These are phyloP conservation scores for Zygosaccharomyces sapae DNA, from an alignment of 1,139 yeast genomes.

Conservation along the genomic window DNA sequence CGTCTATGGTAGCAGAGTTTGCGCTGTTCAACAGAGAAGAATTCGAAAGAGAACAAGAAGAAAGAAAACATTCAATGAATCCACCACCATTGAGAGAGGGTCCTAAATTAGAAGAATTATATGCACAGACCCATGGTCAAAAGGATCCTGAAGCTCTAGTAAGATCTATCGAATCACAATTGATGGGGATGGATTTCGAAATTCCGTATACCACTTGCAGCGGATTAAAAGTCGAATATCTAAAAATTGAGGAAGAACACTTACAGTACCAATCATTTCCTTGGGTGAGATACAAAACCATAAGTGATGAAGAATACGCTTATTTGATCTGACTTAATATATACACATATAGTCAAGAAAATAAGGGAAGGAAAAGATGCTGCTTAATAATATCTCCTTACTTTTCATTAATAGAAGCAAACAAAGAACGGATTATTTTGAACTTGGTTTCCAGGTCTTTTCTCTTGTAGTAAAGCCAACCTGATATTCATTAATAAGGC, in stretches of 20 bases:
- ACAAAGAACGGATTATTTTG: neutral
- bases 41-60: slow-evolving; percentile 48
- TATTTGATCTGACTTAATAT: slow-evolving; percentile 21
- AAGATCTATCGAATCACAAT: slow-evolving; percentile 31
- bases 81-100: slow-evolving; percentile 40
- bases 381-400: slow-evolving; percentile 1
- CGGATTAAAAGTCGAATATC: slow-evolving; percentile 68
- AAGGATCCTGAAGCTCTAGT: slow-evolving; percentile 42
- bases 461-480: slow-evolving; percentile 5
- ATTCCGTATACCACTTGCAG: slow-evolving; percentile 66
- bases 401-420: slow-evolving; percentile 1
- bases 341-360: neutral
- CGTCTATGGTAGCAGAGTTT: slow-evolving; percentile 61
- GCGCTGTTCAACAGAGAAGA: slow-evolving; percentile 52
- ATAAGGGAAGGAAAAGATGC: neutral
- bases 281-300: slow-evolving; percentile 71
- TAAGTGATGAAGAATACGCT: slow-evolving; percentile 45
- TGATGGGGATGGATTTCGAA: slow-evolving; percentile 57
- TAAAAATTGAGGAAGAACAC: slow-evolving; percentile 65
- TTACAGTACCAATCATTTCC: slow-evolving; percentile 73
- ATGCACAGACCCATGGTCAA: slow-evolving; percentile 38
- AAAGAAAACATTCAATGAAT: slow-evolving; percentile 42
- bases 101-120: slow-evolving; percentile 37
- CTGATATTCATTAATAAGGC: slow-evolving; percentile 20
- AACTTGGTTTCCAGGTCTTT: slow-evolving; percentile 1